Evolutionary conservation across 176 grass and related monocot genomes (phyloP), one percentile per base, ranked within the genome.

Genomic region (Saccharum officinarum): DNA sequence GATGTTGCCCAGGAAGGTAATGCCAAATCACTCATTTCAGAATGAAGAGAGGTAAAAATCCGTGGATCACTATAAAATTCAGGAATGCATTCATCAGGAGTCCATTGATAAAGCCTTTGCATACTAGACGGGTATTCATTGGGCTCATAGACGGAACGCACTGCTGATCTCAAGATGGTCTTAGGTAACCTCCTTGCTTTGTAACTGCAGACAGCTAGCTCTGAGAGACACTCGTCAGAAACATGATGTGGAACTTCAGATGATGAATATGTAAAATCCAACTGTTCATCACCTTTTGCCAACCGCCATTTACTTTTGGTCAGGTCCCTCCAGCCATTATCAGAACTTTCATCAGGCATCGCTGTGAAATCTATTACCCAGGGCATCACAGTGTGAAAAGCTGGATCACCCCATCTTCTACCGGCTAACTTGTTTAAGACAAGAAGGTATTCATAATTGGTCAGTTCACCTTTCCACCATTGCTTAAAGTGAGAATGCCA

Each of bases 281-380:
- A 88, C 71, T 98, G 95, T 72, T 98, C 95, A 52, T 98, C 95
- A 73, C 95, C 95, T 90, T 98, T 98, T 61, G 95, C 91, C 78
- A 98, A 82, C 17, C 95, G 85, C 95, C 95, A 98, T 90, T 98
- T 98, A 87, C 93, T 95, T 92, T 98, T 98, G 41, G 89, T 92
- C 65, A 98, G 90, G 49, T 98, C 93, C 23, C 95, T 92, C 95
- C 95, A 98, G 45, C 95, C 95, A 86, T 80, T 79, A 87, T 93
- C 84, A 88, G 93, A 95, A 88, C 37, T 89, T 88, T 92, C 76
- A 23, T 95, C 89, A 45, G 95, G 95, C 30, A 80, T 95, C 79
- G 87, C 87, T 64, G 84, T 98, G 73, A 98, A 98, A 86, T 98
- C 95, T 93, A 98, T 95, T 84, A 98, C 89, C 95, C 95, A 98